Percentiles rank a stretch among this genome's conserved stretches.
Conservation (phyloP, 148 eudicot genomes). For the Persicaria maculosa region DNA sequence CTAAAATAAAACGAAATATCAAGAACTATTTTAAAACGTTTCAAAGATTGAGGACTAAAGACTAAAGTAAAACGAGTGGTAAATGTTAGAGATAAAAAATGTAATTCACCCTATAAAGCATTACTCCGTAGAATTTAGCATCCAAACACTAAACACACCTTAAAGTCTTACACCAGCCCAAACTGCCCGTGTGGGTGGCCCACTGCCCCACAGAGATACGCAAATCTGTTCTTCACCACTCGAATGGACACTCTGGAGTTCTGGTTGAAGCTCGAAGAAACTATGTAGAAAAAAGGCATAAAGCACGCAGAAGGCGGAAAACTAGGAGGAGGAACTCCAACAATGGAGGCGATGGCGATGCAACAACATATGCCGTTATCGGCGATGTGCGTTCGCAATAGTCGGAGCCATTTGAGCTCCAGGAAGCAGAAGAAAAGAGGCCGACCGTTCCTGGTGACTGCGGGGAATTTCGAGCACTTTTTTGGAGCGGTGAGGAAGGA, state of each 20-base stretch:
- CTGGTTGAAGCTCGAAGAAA: neutral
- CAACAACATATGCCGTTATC: neutral
- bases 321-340: neutral
- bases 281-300: neutral
- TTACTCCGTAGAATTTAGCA: no score
- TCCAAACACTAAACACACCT: no score
- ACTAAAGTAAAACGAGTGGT: no score
- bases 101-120: no score
- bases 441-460: neutral
- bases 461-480: conserved; percentile 42
- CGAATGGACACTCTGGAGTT: conserved; percentile 1
- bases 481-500: conserved; percentile 53
- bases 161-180: no score
- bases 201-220: neutral
- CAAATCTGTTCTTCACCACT: conserved; percentile 1
- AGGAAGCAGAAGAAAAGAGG: conserved; percentile 15
- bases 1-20: no score
- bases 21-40: no score
- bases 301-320: no score
- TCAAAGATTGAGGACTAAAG: no score
- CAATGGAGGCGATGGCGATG: conserved; percentile 6
- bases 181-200: no score
- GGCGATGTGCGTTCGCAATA: conserved; percentile 1
- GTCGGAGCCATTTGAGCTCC: neutral
- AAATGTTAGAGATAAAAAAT: no score